Conservation (phyloP, 208 protist species). For the Acanthamoeba lenticulata region DNA sequence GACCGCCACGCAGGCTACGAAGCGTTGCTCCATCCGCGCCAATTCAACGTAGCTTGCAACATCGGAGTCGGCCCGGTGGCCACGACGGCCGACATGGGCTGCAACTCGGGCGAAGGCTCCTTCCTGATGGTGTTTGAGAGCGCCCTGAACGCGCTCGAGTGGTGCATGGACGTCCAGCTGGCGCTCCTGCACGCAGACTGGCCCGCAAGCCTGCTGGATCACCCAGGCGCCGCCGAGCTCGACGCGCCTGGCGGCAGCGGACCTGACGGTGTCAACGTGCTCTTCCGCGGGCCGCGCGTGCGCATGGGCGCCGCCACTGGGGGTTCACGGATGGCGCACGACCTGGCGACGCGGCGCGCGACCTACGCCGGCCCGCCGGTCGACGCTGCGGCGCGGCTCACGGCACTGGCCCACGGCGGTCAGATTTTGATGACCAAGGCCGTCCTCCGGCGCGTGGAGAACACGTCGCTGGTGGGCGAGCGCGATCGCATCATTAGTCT, state of each 20-base stretch:
- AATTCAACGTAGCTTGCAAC: too few species aligned
- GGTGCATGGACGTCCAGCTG: not conserved
- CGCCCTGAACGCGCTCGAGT: not conserved
- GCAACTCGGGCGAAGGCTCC: conserved; percentile 44
- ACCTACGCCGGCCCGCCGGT: not conserved
- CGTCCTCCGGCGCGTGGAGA: not conserved
- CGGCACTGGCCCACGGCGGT: not conserved
- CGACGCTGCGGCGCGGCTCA: not conserved
- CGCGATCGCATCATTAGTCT: not conserved
- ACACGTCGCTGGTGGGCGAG: not conserved
- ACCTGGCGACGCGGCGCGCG: not conserved
- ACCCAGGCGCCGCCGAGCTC: not conserved
- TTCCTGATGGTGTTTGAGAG: conserved; percentile 39
- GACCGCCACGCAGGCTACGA: not conserved
- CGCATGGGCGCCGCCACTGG: not conserved
- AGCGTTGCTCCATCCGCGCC: not conserved
- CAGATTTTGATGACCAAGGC: not conserved
- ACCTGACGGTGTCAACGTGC: not conserved
- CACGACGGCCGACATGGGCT: not conserved
- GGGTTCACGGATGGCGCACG: not conserved
- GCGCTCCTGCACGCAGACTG: not conserved
- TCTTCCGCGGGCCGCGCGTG: conserved; percentile 20
- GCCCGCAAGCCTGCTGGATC: not conserved
- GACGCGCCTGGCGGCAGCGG: not conserved
- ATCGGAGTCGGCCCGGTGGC: not conserved